Evolutionary conservation across 331 rosid genomes (phyloP).

Genomic region (Saraca asoca): DNA sequence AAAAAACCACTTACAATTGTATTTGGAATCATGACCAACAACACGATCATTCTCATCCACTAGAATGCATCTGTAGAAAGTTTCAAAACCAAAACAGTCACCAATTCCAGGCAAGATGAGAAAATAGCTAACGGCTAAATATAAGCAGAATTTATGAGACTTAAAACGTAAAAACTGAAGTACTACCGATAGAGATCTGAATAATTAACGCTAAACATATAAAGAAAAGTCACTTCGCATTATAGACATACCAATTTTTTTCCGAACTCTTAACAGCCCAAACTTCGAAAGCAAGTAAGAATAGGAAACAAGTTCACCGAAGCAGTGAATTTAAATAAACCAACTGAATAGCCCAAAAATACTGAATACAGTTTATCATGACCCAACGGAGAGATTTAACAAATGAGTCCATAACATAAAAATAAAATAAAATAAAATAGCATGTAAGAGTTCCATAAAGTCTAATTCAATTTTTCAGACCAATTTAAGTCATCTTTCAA

Average conservation of each 20-base stretch:
- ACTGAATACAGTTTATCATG: not conserved
- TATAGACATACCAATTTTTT: too few relatives aligned
- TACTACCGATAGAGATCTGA: not conserved
- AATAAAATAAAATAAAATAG: not conserved
- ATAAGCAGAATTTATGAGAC: too few relatives aligned
- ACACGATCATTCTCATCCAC: constrained; percentile 89
- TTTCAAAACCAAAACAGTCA: constrained; percentile 29
- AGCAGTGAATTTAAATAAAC: not conserved
- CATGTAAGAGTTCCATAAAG: too few relatives aligned
- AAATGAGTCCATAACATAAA: not conserved
- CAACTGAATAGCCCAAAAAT: constrained; percentile 16
- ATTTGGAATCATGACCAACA: constrained; percentile 93
- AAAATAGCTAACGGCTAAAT: constrained; percentile 21
- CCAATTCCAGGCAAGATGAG: constrained; percentile 28
- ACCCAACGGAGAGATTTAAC: constrained; percentile 13
- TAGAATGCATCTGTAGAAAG: constrained; percentile 77
- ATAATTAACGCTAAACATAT: constrained; percentile 23
- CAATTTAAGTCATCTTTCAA: too few relatives aligned
- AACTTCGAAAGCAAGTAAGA: not conserved
- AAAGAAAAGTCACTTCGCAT: not conserved
- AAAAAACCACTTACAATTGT: constrained; percentile 71
- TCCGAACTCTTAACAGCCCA: too few relatives aligned
- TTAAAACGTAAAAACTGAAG: too few relatives aligned
- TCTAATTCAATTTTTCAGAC: too few relatives aligned
- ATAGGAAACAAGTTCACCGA: not conserved